Evolutionary conservation across 345 rosid genomes (phyloP), one percentile per base, ranked within the genome.

Genomic region (Eucalyptus brandiana): DNA sequence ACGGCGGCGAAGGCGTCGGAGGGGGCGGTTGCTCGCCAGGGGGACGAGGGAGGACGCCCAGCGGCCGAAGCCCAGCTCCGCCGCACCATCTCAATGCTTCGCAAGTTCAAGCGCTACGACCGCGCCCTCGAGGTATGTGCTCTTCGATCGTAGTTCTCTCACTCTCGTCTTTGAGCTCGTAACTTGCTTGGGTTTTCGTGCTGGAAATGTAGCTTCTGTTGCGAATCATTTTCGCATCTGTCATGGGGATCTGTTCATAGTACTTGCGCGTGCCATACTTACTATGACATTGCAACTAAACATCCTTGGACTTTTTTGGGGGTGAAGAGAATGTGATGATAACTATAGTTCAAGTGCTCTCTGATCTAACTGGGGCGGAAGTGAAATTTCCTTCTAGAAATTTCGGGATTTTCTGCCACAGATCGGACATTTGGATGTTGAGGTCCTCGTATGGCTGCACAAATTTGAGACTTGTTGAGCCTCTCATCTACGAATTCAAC

Each of bases 1-100:
- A 91, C 96, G 53, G 91, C 96, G 51, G 96, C 98, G 87, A 93
- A 93, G 85, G 94, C 96, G 91, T 94, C 97, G 42, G 98, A 99
- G 80, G 97, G 94, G 30, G 92, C 94, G 56, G 89, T 95, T n/a
- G 93, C 95, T 30, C 91, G 89, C 91, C 93, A 95, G 92, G 95
- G 99, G 98, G 93, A 92, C 85, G 96, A 96, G 88, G 97, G 96
- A 92, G 98, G 98, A n/a, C 94, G 91, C 86, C 54, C 89, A 48
- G 96, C 93, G 34, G 93, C 93, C 58, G 97, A 98, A 91, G 92
- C 97, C 94, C 95, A 96, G 92, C 98, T 96, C 86, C 95, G 96
- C 90, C 95, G 99, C 13, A 92, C 96, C 56, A 96, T 97, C 28
- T 93, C 96, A 54, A 97, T 96, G 96, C 98, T 98, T 54, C 96